Evolutionary conservation across 2,329 filamentous ascomycete species (phyloP).

Genomic region (Fusarium sp.): DNA sequence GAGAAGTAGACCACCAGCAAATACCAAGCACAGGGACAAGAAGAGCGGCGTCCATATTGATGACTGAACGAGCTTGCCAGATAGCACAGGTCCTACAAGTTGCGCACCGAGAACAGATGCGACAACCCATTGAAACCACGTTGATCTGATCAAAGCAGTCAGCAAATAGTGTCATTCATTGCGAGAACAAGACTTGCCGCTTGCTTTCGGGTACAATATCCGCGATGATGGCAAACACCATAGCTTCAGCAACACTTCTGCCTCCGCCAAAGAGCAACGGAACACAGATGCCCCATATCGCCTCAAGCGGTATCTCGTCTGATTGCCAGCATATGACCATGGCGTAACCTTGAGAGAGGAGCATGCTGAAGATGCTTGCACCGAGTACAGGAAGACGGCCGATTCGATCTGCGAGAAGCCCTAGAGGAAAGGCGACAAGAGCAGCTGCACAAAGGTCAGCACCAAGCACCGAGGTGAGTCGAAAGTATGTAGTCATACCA

Average conservation of each 20-base stretch:
- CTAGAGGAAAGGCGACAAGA: conserved; percentile 38
- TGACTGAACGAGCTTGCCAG: conserved; percentile 24
- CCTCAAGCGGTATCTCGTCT: conserved; percentile 33
- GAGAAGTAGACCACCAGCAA: conserved; percentile 28
- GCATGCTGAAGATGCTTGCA: conserved; percentile 40
- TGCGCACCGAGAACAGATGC: conserved; percentile 39
- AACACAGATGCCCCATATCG: conserved; percentile 41
- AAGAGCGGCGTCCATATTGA: conserved; percentile 40
- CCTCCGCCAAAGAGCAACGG: conserved; percentile 44
- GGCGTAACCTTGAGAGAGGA: conserved; percentile 38
- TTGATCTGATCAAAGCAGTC: conserved; percentile 22
- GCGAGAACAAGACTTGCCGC: conserved; percentile 14
- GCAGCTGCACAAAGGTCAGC: conserved; percentile 26
- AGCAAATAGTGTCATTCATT: neutral
- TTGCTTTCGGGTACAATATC: conserved; percentile 29
- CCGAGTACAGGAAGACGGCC: conserved; percentile 43
- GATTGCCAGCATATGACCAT: conserved; percentile 39
- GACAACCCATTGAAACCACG: conserved; percentile 42
- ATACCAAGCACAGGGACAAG: conserved; percentile 35
- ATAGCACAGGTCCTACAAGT: conserved; percentile 35
- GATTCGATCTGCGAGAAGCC: conserved; percentile 40
- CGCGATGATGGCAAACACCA: conserved; percentile 45
- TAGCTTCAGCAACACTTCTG: conserved; percentile 42
- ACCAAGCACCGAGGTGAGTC: neutral
- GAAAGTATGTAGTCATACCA: conserved; percentile 2